Evolutionary conservation across 176 grass and related monocot species (phyloP).

Genomic region (Zea luxurians): DNA sequence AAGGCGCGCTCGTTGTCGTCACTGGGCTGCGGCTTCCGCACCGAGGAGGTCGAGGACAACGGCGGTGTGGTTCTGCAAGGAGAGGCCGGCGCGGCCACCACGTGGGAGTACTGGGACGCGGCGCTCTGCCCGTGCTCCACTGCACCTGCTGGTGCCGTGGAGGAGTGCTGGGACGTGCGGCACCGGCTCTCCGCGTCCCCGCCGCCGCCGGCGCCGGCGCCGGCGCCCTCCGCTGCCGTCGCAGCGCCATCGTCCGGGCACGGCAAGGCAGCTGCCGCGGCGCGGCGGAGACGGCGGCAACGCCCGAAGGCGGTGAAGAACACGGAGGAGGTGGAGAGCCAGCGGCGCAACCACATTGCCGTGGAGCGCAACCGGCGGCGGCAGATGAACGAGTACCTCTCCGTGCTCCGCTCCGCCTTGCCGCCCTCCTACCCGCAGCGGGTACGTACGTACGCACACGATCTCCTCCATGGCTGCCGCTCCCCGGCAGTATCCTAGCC

Average conservation of each 20-base stretch:
- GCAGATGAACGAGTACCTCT: conserved; percentile 98
- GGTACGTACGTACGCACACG: conserved; percentile 41
- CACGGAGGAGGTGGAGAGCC: conserved; percentile 55
- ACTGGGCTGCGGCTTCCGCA: conserved; percentile 30
- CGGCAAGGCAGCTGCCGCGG: conserved; percentile 19
- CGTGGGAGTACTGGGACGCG: conserved; percentile 37
- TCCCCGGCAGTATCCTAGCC: not conserved
- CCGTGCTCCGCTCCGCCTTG: conserved; percentile 84
- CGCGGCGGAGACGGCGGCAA: conserved; percentile 21
- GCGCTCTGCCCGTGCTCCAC: conserved; percentile 26
- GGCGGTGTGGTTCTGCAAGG: conserved; percentile 41
- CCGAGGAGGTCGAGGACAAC: conserved; percentile 44
- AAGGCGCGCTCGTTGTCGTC: conserved; percentile 20
- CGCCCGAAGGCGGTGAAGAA: conserved; percentile 46
- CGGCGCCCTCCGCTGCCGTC: not conserved
- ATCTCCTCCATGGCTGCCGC: not conserved
- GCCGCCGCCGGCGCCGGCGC: not conserved
- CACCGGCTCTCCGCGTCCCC: conserved; percentile 1
- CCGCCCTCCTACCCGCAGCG: conserved; percentile 79
- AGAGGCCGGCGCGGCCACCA: not conserved
- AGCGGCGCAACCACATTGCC: conserved; percentile 80
- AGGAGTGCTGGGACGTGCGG: conserved; percentile 39
- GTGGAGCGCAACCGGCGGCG: conserved; percentile 94
- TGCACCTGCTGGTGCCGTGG: not conserved
- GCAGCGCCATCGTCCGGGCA: not conserved